These are phyloP conservation scores for Halenospora varia DNA, from an alignment of 495 filamentous ascomycete species.

Conservation along the genomic window DNA sequence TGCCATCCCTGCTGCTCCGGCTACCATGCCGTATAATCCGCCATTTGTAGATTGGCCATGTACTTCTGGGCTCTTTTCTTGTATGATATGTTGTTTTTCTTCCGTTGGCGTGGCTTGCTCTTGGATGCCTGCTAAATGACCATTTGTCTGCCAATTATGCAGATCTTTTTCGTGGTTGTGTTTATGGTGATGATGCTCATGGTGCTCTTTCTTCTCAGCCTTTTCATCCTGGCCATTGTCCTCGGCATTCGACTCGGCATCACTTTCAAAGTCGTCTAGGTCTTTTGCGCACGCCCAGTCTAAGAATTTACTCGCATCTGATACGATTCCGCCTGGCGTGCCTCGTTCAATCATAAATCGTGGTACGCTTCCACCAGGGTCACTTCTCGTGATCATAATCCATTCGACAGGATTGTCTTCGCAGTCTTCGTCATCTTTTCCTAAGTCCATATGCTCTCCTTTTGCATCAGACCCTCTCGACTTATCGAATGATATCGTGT, in stretches of 20 bases:
- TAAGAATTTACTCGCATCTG: slow-evolving; percentile 80
- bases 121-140: slow-evolving; percentile 31
- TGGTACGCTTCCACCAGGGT: slow-evolving; percentile 89
- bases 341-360: slow-evolving; percentile 93
- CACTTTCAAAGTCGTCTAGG: slow-evolving; percentile 36
- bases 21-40: slow-evolving; percentile 47
- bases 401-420: slow-evolving; percentile 76
- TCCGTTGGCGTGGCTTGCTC: slow-evolving; percentile 1
- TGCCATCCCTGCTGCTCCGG: slow-evolving; percentile 38
- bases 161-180: slow-evolving; percentile 16
- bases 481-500: slow-evolving; percentile 46
- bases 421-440: slow-evolving; percentile 40
- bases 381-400: slow-evolving; percentile 91
- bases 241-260: slow-evolving; percentile 29
- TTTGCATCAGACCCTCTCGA: slow-evolving; percentile 34
- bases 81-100: background rate
- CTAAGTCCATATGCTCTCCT: slow-evolving; percentile 34
- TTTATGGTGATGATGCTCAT: slow-evolving; percentile 4
- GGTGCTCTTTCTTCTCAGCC: background rate
- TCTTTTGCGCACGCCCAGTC: slow-evolving; percentile 70
- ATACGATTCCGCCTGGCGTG: slow-evolving; percentile 77
- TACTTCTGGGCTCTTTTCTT: background rate
- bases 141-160: slow-evolving; percentile 31
- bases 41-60: slow-evolving; percentile 16
- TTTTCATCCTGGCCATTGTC: slow-evolving; percentile 19